A percentile compares a stretch with the other conserved stretches of the same genome.
Conservation (phyloP, 768 basidiomycete genomes). For the Boletus rubescentipes region DNA sequence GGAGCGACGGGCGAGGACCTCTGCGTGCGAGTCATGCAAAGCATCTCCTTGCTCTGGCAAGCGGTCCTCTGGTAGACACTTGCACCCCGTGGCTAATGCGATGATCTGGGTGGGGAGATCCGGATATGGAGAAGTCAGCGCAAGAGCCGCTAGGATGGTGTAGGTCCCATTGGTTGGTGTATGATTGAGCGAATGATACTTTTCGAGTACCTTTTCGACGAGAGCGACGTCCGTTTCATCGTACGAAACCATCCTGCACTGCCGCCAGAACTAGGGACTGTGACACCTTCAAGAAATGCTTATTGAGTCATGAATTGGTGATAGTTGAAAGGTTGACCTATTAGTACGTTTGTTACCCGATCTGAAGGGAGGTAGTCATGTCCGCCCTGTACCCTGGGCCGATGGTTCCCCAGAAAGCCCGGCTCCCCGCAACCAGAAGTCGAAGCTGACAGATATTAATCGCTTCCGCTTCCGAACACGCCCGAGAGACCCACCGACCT, state of each 20-base stretch:
- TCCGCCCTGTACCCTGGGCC: conserved; percentile 23
- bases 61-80: conserved; percentile 68
- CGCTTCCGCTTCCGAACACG: neutral
- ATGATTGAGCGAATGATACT: conserved; percentile 48
- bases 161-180: conserved; percentile 55
- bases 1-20: conserved; percentile 83
- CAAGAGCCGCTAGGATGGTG: conserved; percentile 59
- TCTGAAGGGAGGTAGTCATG: too few species aligned
- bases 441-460: conserved; percentile 12
- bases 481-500: neutral
- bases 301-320: too few species aligned
- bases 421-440: conserved; percentile 7
- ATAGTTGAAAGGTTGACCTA: too few species aligned
- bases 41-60: conserved; percentile 72
- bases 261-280: too few species aligned
- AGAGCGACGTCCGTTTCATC: conserved; percentile 25
- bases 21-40: conserved; percentile 89
- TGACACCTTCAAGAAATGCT: too few species aligned
- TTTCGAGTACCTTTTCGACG: conserved; percentile 39
- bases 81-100: conserved; percentile 79
- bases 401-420: conserved; percentile 35
- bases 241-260: conserved; percentile 5
- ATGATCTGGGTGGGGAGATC: conserved; percentile 47
- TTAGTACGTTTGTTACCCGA: too few species aligned
- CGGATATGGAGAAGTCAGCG: conserved; percentile 42